phyloP scores from a whole-genome alignment of 2,329 filamentous ascomycete genomes.

The Cordyceps farinosa region DNA sequence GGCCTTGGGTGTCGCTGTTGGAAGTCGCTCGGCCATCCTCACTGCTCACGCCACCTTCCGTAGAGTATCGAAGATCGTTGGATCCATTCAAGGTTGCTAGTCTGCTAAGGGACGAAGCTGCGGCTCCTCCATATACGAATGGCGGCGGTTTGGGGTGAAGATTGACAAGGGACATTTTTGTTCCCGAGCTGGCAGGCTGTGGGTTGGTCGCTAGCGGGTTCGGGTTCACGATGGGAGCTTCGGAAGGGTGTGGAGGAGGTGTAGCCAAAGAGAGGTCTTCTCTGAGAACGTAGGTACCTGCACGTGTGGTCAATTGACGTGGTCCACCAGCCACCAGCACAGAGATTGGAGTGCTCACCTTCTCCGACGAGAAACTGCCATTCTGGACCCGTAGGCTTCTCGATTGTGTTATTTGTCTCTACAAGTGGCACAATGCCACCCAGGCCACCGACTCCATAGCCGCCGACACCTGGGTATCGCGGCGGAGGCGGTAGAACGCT shows the following conservation, averaged over 20 bases:
- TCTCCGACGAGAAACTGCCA: constrained; percentile 91
- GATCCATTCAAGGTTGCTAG: constrained; percentile 51
- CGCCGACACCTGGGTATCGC: constrained; percentile 71
- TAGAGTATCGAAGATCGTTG: constrained; percentile 57
- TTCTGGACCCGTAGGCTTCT: constrained; percentile 75
- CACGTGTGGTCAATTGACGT: neutral
- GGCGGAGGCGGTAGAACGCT: constrained; percentile 84
- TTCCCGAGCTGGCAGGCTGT: constrained; percentile 78
- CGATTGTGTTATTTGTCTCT: constrained; percentile 89
- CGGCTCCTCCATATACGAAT: constrained; percentile 52
- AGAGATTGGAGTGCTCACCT: constrained; percentile 49
- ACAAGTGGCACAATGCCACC: constrained; percentile 71
- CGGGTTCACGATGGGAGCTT: constrained; percentile 79
- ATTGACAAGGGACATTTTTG: constrained; percentile 74
- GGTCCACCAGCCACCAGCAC: no score
- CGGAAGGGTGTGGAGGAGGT: constrained; percentile 91
- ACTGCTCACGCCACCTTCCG: constrained; percentile 56
- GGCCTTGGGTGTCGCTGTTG: constrained; percentile 46
- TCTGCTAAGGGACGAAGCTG: constrained; percentile 47
- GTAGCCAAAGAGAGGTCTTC: constrained; percentile 92
- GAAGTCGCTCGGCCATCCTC: constrained; percentile 54
- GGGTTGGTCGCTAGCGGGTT: constrained; percentile 87
- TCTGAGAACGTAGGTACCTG: constrained; percentile 84
- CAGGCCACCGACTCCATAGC: constrained; percentile 66
- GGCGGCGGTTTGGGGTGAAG: constrained; percentile 60